Base-by-base conservation (phyloP, 352 stramenopile genomes). In the Globisporangium nagaii region DNA sequence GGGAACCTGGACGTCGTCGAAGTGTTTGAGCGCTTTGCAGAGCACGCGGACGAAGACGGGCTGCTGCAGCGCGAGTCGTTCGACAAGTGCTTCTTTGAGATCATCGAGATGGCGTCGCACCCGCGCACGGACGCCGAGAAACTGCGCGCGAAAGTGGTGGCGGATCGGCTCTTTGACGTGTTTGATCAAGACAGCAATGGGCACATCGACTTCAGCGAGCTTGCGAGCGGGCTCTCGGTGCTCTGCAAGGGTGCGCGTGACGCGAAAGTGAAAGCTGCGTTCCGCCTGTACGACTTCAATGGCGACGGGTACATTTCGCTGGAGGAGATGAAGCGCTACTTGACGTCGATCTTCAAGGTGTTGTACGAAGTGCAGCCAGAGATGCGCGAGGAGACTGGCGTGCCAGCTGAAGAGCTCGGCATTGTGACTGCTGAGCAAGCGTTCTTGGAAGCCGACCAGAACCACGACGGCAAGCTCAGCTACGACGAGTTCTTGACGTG, bases 401-500 rank as follows among this genome's bases (percentile, higher is more conserved):
- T 88, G 0, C 78, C 78, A 0, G 75, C 87, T 5, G 77, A 91
- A 27, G 76, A 94, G 46, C 70, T 95, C 0, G 86, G 80, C 1
- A 35, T 66, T n/a, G 79, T 93, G 31, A 95, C 85, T 1, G 84
- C 85, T 2, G 81, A 93, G 50, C 82, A 94, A 47, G 86, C 81
- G 9, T 96, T 96, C 56, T 39, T 85, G 9, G 84, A 96, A 71
- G 85, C 85, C 7, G 82, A 96, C 35, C 58, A 70, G 2, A 88
- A 94, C 37, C 59, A 78, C 27, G 82, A 95, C 44, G 85, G 84
- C 22, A 87, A 91, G 34, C 58, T 96, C 15, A 92, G 81, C 47
- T 93, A 93, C 47, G 80, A 95, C 27, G 85, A 96, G 39, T 96
- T 96, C 45, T 62, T 90, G 45, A 80, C 62, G 10, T 96, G 86